These are phyloP conservation scores for Nephelium lappaceum DNA, from an alignment of 345 rosid genomes.

Conservation along the genomic window DNA sequence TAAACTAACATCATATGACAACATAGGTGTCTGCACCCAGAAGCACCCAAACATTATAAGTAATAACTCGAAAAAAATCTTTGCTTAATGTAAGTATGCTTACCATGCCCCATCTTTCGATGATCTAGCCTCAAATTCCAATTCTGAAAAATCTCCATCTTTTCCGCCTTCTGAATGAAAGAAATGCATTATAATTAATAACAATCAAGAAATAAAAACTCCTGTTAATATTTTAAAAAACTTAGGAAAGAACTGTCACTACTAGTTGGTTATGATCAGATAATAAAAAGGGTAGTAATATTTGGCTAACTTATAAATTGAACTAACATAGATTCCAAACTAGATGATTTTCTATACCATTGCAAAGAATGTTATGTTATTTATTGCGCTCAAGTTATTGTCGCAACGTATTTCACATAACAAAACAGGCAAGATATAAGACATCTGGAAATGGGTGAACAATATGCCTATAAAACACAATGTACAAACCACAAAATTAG, in stretches of 20 bases:
- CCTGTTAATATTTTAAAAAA: neutral
- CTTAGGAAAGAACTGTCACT: neutral
- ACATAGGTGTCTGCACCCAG: neutral
- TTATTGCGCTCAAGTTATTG: neutral
- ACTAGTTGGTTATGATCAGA: neutral
- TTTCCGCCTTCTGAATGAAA: slow-evolving; percentile 33
- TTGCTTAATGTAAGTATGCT: slow-evolving; percentile 13
- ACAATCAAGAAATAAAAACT: slow-evolving; percentile 7
- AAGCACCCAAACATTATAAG: slow-evolving; percentile 5
- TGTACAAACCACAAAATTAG: neutral
- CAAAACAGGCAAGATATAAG: neutral
- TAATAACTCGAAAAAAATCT: neutral
- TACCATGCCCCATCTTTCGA: slow-evolving; percentile 80
- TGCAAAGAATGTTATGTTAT: neutral
- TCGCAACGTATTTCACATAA: neutral
- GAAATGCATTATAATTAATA: neutral
- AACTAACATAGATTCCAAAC: neutral
- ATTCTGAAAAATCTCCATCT: slow-evolving; percentile 33
- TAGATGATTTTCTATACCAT: neutral
- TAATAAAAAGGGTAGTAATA: neutral
- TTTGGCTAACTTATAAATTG: neutral
- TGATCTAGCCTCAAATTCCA: slow-evolving; percentile 73
- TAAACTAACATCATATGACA: neutral
- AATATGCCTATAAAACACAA: neutral
- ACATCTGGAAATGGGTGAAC: neutral